Evolutionary conservation across 768 basidiomycete species (phyloP).

Genomic region (Phanerodontia chrysosporium): DNA sequence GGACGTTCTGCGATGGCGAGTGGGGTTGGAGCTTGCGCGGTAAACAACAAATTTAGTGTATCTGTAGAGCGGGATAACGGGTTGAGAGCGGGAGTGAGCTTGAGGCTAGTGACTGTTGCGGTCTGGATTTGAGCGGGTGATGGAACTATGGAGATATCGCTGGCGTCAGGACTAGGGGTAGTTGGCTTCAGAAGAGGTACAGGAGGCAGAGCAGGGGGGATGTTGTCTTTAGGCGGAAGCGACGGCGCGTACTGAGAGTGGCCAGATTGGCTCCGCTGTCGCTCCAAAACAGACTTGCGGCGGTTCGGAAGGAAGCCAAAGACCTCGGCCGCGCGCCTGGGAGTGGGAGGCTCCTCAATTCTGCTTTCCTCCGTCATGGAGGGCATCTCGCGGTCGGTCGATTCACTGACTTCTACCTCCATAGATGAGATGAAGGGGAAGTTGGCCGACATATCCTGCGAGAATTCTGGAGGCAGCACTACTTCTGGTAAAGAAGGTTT

Average conservation of each 20-base stretch:
- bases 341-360: slow-evolving; percentile 39
- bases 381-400: slow-evolving; percentile 22
- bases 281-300: slow-evolving; percentile 35
- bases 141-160: slow-evolving; percentile 17
- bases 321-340: slow-evolving; percentile 69
- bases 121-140: slow-evolving; percentile 22
- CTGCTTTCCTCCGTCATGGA: background rate
- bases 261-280: slow-evolving; percentile 30
- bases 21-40: slow-evolving; percentile 10
- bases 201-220: background rate
- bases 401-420: slow-evolving; percentile 66
- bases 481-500: slow-evolving; percentile 26
- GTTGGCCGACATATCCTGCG: slow-evolving; percentile 29
- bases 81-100: slow-evolving; percentile 17
- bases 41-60: slow-evolving; percentile 10
- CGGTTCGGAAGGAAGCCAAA: slow-evolving; percentile 65
- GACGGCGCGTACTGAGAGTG: slow-evolving; percentile 10
- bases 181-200: background rate
- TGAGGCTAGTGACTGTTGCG: slow-evolving; percentile 23
- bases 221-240: slow-evolving; percentile 8
- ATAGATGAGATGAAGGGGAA: slow-evolving; percentile 62
- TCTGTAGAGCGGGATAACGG: slow-evolving; percentile 14
- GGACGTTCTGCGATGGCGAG: background rate
- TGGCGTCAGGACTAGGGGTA: slow-evolving; percentile 17
- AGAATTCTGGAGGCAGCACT: slow-evolving; percentile 43